These are phyloP conservation scores for Lophium mytilinum DNA, from an alignment of 495 filamentous ascomycete genomes.

Conservation along the genomic window DNA sequence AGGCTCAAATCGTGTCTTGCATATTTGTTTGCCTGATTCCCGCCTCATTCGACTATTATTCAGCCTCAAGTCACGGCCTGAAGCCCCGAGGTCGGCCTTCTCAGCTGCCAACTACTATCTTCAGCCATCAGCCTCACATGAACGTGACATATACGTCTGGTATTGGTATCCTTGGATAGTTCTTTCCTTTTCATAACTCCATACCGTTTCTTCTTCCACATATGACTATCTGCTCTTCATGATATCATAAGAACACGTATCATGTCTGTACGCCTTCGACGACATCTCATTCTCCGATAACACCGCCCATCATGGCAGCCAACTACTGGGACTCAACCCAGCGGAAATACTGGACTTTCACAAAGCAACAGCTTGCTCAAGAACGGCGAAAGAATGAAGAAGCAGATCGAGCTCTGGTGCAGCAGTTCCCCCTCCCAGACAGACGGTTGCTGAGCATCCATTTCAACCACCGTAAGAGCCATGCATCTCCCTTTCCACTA, in stretches of 20 bases:
- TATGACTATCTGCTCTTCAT: too few relatives aligned
- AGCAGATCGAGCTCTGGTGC: slow-evolving; percentile 59
- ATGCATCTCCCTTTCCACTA: not conserved
- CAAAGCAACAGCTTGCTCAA: slow-evolving; percentile 64
- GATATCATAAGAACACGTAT: too few relatives aligned
- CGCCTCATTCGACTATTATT: too few relatives aligned
- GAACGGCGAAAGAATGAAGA: slow-evolving; percentile 66
- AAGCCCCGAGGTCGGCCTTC: too few relatives aligned
- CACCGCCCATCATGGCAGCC: slow-evolving; percentile 61
- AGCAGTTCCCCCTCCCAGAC: slow-evolving; percentile 74
- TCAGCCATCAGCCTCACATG: too few relatives aligned
- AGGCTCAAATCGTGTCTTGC: slow-evolving; percentile 6
- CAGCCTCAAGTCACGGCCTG: too few relatives aligned
- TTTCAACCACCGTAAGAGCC: slow-evolving; percentile 74
- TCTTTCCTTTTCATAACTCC: too few relatives aligned
- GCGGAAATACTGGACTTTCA: slow-evolving; percentile 80
- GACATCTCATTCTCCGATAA: not conserved
- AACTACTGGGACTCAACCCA: slow-evolving; percentile 97
- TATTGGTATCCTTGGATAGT: too few relatives aligned
- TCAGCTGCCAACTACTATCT: too few relatives aligned
- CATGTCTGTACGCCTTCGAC: too few relatives aligned
- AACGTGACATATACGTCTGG: too few relatives aligned
- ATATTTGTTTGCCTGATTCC: not conserved
- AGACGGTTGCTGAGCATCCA: slow-evolving; percentile 79
- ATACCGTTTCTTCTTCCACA: too few relatives aligned